Base-by-base conservation (phyloP, 768 basidiomycete genomes). In the Tremella yokohamensis region DNA sequence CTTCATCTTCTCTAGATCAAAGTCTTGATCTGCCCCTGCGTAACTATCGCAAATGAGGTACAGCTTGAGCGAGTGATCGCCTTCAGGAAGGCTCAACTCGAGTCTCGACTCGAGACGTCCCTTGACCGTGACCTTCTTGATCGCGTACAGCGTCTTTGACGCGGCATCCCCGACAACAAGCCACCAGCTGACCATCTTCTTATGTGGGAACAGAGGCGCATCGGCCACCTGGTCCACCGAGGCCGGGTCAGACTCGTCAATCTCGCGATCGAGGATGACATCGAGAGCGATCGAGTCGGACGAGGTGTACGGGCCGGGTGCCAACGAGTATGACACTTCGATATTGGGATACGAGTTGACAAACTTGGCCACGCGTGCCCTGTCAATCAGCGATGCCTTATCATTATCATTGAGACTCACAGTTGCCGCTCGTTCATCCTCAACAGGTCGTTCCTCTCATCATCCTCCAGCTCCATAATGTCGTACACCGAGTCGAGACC, bases 261-360 rank as follows among this genome's bases (percentile, higher is more conserved):
- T 84, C 54, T 98, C 94, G 18, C 87, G 83, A 26, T 87, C 82
- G 12, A 98, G 84, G 0, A 82, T 78, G 40, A 97, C 88, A 64
- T 87, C 84, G 54, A 98, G 79, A 8, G 82, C 78, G 77, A 99
- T 89, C 0, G 96, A 89, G 9, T 86, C 80, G 12, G 87, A 87
- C 0, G 96, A 89, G 0, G 87, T 88, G 74, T 92, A 88, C 9
- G 89, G 87, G 54, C 87, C 89, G 73, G 88, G 85, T 52, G 79
- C 75, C n/a, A 99, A 82, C 58, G 91, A 85, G 66, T 88, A 85
- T 12, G 83, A 80, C 42, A 98, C 90, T 59, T 99, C 96, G 39
- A 98, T 81, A n/a, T 90, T 93, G 0, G 94, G 94, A 72, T 96
- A 98, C 0, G 91, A 87, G 77, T 99, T 98, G 68, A 96, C 92